Percentiles rank a stretch among this genome's conserved stretches.
Conservation (phyloP, 306 rosid genomes). For the Casuarina cunninghamiana region DNA sequence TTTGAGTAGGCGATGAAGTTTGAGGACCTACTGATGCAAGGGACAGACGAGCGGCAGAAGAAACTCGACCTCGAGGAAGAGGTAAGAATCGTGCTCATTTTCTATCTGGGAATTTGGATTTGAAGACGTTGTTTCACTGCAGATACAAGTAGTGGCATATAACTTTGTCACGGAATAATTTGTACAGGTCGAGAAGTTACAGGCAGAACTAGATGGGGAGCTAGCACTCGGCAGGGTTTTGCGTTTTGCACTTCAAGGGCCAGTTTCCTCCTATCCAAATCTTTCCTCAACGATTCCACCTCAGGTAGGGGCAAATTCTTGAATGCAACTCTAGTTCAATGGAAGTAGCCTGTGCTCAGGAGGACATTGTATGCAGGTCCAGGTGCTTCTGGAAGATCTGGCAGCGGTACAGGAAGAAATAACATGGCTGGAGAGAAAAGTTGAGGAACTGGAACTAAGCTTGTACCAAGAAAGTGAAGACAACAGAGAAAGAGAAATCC, state of each 20-base stretch:
- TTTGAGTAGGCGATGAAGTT: conserved; percentile 62
- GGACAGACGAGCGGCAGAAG: conserved; percentile 50
- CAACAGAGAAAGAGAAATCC: conserved; percentile 47
- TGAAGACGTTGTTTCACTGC: neutral
- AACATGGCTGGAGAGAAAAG: conserved; percentile 59
- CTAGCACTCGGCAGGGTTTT: conserved; percentile 56
- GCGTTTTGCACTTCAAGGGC: conserved; percentile 63
- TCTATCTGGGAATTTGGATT: neutral
- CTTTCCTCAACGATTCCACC: conserved; percentile 54
- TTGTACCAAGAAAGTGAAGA: conserved; percentile 56
- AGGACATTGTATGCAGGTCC: conserved; percentile 43
- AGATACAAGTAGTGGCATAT: neutral
- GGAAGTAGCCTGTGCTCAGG: neutral
- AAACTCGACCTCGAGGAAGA: conserved; percentile 63
- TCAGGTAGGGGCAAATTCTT: conserved; percentile 39
- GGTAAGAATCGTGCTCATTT: conserved; percentile 30
- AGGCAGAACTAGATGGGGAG: conserved; percentile 61
- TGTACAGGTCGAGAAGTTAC: conserved; percentile 60
- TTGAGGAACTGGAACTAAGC: conserved; percentile 58
- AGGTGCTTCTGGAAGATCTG: conserved; percentile 65
- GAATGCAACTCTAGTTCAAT: neutral
- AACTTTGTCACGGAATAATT: neutral
- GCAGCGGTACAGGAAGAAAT: conserved; percentile 73
- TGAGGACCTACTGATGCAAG: conserved; percentile 67
- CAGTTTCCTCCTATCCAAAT: conserved; percentile 51